Conservation (phyloP, 2,329 filamentous ascomycete species). For the Capronia epimyces region DNA sequence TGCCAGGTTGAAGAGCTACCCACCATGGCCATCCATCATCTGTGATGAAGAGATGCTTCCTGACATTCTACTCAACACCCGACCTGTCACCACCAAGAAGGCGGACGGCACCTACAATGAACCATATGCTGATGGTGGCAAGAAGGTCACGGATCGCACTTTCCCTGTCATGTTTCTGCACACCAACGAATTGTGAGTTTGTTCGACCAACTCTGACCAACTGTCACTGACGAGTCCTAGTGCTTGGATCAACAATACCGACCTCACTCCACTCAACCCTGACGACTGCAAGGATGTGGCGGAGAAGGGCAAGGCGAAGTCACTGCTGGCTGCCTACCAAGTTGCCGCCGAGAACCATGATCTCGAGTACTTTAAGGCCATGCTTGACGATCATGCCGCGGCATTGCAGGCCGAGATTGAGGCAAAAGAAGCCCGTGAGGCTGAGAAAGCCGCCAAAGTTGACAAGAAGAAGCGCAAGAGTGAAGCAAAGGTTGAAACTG, state of each 20-base stretch:
- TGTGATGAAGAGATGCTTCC: conserved; percentile 94
- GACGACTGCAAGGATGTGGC: conserved; percentile 63
- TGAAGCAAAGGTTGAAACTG: conserved; percentile 38
- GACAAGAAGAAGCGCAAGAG: conserved; percentile 48
- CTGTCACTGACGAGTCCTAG: conserved; percentile 45
- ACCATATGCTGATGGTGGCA: conserved; percentile 80
- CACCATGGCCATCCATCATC: conserved; percentile 89
- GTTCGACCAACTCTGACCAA: background rate
- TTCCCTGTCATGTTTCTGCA: conserved; percentile 93
- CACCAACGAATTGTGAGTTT: conserved; percentile 93
- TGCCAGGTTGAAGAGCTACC: conserved; percentile 89
- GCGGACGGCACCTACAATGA: conserved; percentile 81
- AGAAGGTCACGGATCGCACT: conserved; percentile 75
- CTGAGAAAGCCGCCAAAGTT: conserved; percentile 53
- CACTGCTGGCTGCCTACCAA: conserved; percentile 69
- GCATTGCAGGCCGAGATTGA: conserved; percentile 54
- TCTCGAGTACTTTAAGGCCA: conserved; percentile 74
- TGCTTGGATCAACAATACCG: conserved; percentile 84
- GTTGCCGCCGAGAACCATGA: conserved; percentile 74
- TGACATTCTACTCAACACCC: conserved; percentile 64
- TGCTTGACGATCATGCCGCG: conserved; percentile 58
- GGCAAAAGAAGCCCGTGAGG: conserved; percentile 60
- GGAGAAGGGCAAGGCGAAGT: conserved; percentile 71
- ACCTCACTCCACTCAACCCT: conserved; percentile 70
- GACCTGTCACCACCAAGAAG: conserved; percentile 77